phyloP scores from a whole-genome alignment of 2,329 filamentous ascomycete species.

The Calonectria crousiana region DNA sequence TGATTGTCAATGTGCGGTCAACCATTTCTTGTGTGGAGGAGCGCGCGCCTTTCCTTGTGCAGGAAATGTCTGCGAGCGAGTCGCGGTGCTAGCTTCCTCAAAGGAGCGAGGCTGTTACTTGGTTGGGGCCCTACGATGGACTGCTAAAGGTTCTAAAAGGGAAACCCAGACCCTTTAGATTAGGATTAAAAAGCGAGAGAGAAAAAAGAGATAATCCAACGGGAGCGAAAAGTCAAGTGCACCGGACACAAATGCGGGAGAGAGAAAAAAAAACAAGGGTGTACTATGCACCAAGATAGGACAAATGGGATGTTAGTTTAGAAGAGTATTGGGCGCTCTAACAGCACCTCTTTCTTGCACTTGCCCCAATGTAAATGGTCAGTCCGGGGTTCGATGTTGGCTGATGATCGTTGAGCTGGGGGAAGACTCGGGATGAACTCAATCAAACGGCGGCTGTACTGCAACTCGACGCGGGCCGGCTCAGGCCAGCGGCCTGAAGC shows the following conservation, averaged over 20 bases:
- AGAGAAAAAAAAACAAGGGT: neutral
- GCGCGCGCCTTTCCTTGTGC: constrained; percentile 1
- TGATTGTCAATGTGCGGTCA: constrained; percentile 1
- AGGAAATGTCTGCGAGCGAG: constrained; percentile 9
- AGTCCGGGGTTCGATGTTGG: neutral
- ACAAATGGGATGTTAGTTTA: neutral
- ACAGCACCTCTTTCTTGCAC: neutral
- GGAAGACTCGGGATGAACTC: constrained; percentile 13
- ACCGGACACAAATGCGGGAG: neutral
- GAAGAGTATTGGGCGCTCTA: neutral
- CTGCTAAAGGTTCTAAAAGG: neutral
- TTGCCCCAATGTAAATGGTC: neutral
- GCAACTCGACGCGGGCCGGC: neutral
- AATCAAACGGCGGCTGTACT: neutral
- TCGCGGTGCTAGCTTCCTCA: neutral
- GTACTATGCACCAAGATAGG: neutral
- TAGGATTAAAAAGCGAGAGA: neutral
- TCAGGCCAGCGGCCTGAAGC: constrained; percentile 4
- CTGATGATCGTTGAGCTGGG: neutral
- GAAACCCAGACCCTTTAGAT: neutral
- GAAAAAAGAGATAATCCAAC: neutral
- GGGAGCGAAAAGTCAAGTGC: neutral
- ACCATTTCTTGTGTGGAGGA: neutral
- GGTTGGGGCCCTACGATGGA: neutral
- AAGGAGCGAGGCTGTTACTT: constrained; percentile 5